Evolutionary conservation across 768 basidiomycete species (phyloP).

Genomic region (Amanita phalloides): DNA sequence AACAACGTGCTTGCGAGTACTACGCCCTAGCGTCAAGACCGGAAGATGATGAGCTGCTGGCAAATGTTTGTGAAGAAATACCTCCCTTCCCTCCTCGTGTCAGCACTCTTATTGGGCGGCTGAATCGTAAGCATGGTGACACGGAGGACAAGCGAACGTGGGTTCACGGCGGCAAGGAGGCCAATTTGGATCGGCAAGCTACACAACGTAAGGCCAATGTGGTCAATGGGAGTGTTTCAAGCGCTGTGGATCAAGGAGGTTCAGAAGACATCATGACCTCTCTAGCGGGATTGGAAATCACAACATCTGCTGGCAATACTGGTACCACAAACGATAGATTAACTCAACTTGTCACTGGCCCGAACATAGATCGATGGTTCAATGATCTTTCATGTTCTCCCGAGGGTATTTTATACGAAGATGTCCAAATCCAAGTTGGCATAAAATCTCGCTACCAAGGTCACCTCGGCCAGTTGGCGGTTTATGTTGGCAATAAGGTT

Average conservation of each 20-base stretch:
- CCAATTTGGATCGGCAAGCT: slow-evolving; percentile 68
- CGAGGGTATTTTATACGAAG: slow-evolving; percentile 94
- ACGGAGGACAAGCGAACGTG: slow-evolving; percentile 95
- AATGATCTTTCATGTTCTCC: slow-evolving; percentile 67
- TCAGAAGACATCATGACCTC: slow-evolving; percentile 57
- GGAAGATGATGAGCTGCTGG: slow-evolving; percentile 87
- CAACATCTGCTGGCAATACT: slow-evolving; percentile 10
- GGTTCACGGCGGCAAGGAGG: slow-evolving; percentile 92
- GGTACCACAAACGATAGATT: slow-evolving; percentile 8
- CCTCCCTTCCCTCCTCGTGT: slow-evolving; percentile 96
- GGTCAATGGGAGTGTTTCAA: slow-evolving; percentile 19
- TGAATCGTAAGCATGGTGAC: slow-evolving; percentile 85
- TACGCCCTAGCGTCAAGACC: slow-evolving; percentile 75
- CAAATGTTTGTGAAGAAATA: slow-evolving; percentile 97
- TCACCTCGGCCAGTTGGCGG: slow-evolving; percentile 84
- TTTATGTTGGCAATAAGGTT: slow-evolving; percentile 96
- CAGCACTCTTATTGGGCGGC: slow-evolving; percentile 75
- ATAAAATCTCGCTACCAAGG: slow-evolving; percentile 96
- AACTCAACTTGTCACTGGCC: slow-evolving; percentile 22
- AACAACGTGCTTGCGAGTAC: slow-evolving; percentile 98
- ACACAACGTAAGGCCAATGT: slow-evolving; percentile 37
- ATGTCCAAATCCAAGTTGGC: slow-evolving; percentile 90
- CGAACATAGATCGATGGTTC: slow-evolving; percentile 85
- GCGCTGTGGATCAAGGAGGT: slow-evolving; percentile 15
- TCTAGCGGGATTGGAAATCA: slow-evolving; percentile 72